Evolutionary conservation across 169 alveolate species (phyloP).

Genomic region (Babesia ovata): DNA sequence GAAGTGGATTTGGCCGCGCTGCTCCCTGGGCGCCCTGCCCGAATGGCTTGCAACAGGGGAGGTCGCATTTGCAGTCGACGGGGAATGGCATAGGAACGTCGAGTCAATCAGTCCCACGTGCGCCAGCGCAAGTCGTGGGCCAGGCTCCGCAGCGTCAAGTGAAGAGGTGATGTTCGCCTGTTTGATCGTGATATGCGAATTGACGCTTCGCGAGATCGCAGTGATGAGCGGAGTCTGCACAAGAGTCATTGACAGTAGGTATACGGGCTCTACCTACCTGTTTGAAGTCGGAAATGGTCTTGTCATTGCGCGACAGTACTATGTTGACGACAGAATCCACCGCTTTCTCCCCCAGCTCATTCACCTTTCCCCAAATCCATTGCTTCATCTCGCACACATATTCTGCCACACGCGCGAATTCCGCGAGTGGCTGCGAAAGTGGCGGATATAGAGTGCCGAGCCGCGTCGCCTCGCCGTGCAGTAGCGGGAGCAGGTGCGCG

Average conservation of each 20-base stretch:
- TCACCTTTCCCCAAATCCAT: constrained; percentile 61
- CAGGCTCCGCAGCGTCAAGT: neutral
- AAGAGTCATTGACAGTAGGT: neutral
- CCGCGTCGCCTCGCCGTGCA: neutral
- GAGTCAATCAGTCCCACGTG: constrained; percentile 33
- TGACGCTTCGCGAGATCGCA: constrained; percentile 63
- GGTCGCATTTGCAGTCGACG: neutral
- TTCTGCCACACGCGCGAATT: neutral
- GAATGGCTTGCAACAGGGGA: neutral
- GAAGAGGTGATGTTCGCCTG: constrained; percentile 42
- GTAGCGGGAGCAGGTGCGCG: neutral
- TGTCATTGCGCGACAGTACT: constrained; percentile 61
- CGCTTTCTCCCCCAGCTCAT: constrained; percentile 70
- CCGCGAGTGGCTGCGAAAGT: neutral
- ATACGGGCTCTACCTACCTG: constrained; percentile 31
- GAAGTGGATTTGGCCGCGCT: constrained; percentile 38
- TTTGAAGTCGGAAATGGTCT: constrained; percentile 43
- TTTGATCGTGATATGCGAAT: constrained; percentile 46
- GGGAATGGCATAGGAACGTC: constrained; percentile 16
- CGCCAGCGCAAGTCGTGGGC: constrained; percentile 2
- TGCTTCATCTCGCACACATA: constrained; percentile 46
- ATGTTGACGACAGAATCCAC: constrained; percentile 70
- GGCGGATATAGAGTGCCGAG: neutral
- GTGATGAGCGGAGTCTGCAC: constrained; percentile 60
- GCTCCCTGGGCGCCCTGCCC: constrained; percentile 2